Conservation (phyloP, 2,329 filamentous ascomycete genomes). For the Stachybotrys chartarum region DNA sequence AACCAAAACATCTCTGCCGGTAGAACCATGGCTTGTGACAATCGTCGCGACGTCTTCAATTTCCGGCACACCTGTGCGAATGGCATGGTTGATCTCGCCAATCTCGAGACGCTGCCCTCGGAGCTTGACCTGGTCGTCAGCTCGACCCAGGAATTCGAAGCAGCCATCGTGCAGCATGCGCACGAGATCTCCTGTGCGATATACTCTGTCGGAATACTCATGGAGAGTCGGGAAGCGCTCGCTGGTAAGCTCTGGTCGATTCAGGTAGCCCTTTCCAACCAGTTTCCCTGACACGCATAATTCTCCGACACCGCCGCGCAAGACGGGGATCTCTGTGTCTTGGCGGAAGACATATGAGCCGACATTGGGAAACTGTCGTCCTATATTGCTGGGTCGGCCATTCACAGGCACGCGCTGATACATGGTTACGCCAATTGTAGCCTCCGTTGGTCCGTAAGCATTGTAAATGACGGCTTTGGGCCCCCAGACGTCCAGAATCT, state of each 20-base stretch:
- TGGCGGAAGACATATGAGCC: conserved; percentile 72
- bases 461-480: conserved; percentile 78
- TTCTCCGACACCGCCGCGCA: conserved; percentile 76
- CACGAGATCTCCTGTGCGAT: conserved; percentile 85
- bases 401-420: conserved; percentile 71
- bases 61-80: conserved; percentile 50
- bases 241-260: conserved; percentile 66
- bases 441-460: conserved; percentile 86
- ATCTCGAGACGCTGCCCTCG: conserved; percentile 85
- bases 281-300: conserved; percentile 81
- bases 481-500: conserved; percentile 84
- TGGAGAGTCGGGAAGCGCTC: conserved; percentile 67
- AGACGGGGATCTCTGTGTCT: conserved; percentile 61
- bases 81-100: conserved; percentile 82
- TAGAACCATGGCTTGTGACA: conserved; percentile 60
- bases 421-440: conserved; percentile 89
- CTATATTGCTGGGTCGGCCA: conserved; percentile 83
- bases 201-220: conserved; percentile 55
- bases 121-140: conserved; percentile 88
- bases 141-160: conserved; percentile 81
- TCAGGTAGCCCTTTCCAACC: conserved; percentile 85
- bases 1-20: conserved; percentile 76
- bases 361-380: conserved; percentile 79
- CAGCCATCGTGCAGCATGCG: conserved; percentile 71
- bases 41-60: conserved; percentile 69